A percentile compares a stretch with the other conserved stretches of the same genome.
Evolutionary conservation across 345 rosid genomes (phyloP).

Genomic region (Turnera subulata): DNA sequence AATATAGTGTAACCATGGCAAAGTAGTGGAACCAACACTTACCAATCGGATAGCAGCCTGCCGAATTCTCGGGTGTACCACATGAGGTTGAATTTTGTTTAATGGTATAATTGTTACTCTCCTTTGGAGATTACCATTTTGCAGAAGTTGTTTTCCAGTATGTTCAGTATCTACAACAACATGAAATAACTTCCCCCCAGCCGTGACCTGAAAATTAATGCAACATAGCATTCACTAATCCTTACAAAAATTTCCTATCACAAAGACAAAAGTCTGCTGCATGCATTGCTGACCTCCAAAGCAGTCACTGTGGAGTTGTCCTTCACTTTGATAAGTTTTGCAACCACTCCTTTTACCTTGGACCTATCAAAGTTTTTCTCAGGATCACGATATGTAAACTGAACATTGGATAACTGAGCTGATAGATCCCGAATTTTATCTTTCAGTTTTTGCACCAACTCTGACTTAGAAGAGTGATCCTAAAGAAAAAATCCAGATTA

Average conservation of each 20-base stretch:
- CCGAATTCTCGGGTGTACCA: conserved; percentile 59
- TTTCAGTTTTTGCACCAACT: conserved; percentile 65
- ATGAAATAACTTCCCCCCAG: conserved; percentile 84
- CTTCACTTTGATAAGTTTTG: conserved; percentile 84
- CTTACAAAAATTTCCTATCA: neutral
- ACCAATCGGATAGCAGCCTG: conserved; percentile 76
- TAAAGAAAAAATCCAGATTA: conserved; percentile 23
- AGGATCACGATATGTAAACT: conserved; percentile 84
- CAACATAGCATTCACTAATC: conserved; percentile 15
- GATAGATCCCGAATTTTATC: conserved; percentile 71
- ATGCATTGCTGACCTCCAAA: conserved; percentile 59
- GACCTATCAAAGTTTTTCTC: conserved; percentile 78
- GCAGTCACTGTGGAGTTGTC: conserved; percentile 82
- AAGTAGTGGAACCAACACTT: conserved; percentile 25
- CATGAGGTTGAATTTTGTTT: conserved; percentile 70
- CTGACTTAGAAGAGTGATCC: conserved; percentile 74
- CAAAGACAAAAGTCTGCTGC: neutral
- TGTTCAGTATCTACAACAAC: conserved; percentile 90
- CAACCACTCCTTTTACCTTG: conserved; percentile 95
- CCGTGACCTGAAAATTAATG: conserved; percentile 62
- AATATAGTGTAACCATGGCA: neutral
- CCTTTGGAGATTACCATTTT: conserved; percentile 87
- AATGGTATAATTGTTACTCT: conserved; percentile 90
- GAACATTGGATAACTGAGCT: conserved; percentile 72
- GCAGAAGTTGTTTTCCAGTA: conserved; percentile 90